Evolutionary conservation across 2,329 filamentous ascomycete genomes (phyloP), one percentile per base, ranked within the genome.

Genomic region (Aspergillus puulaauensis): DNA sequence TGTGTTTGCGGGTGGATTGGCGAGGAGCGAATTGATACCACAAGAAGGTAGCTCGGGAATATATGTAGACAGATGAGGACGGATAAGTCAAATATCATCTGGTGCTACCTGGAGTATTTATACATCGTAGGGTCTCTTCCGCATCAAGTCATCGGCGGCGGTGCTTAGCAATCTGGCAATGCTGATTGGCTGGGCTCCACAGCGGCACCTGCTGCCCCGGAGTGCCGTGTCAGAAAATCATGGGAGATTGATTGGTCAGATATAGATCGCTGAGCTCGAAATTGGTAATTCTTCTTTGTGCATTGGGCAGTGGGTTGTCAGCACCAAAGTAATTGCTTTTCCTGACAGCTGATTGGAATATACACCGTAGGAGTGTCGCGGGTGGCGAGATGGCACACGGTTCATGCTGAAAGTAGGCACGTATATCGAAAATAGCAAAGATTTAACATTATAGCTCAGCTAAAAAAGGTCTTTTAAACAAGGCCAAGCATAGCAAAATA

Each of bases 231-330:
- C 12, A 19, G 7, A 41, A 19, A 52, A 31, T 12, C 33, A 47
- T 15, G 15, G 11, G 12, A 24, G n/a, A 19, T 44, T 53, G 44
- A 57, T 57, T 57, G 50, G 49, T 46, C 12, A 12, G n/a, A 31
- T 31, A 35, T 40, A 39, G 51, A 46, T 33, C 37, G n/a, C 27
- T 39, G 33, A 39, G 23, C 15, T 11, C 14, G 12, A 15, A 7
- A 54, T 58, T 58, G 46, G 51, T 54, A 58, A 58, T 58, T 44
- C 44, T 44, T 58, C 24, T 44, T 31, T n/a, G 35, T 17, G 6
- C 51, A 58, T 35, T 54, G 56, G 51, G 14, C 24, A 33, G 19
- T 5, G 19, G 24, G 12, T 9, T 7, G 19, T 51, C 7, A 14
- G 14, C 9, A 17, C 19, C 24, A 6, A 43, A 8, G 27, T 37